Percentiles rank a stretch among this genome's conserved stretches.
Evolutionary conservation across 163 green algal species (phyloP).

Genomic region (Volvox carteri): DNA sequence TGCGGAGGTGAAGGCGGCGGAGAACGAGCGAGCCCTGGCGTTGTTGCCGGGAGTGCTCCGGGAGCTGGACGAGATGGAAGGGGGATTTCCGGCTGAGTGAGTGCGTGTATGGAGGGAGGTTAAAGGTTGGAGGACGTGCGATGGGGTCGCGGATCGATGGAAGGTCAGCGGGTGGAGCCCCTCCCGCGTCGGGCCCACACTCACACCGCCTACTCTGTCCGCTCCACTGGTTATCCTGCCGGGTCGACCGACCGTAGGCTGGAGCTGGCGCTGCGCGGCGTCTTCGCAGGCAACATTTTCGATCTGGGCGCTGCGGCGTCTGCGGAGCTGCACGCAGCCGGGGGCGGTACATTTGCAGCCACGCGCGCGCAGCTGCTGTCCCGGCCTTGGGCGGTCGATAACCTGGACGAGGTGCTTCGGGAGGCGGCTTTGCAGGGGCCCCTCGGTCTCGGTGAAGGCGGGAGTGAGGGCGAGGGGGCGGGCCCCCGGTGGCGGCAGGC

Average conservation of each 20-base stretch:
- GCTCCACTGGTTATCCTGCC: no score
- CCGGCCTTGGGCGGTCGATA: constrained; percentile 76
- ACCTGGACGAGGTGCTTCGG: constrained; percentile 67
- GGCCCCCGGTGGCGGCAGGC: constrained; percentile 65
- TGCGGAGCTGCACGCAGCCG: constrained; percentile 63
- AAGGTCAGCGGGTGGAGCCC: no score
- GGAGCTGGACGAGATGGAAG: constrained; percentile 61
- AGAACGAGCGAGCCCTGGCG: constrained; percentile 73
- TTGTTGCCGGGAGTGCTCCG: constrained; percentile 68
- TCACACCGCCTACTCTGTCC: no score
- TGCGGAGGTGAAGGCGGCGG: constrained; percentile 70
- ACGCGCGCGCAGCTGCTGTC: constrained; percentile 12
- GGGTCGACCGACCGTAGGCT: constrained; percentile 47
- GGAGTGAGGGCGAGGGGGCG: neutral
- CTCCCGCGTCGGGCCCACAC: no score
- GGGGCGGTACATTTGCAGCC: constrained; percentile 57
- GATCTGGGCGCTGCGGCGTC: constrained; percentile 82
- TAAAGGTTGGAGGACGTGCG: no score
- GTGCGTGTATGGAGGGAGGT: no score
- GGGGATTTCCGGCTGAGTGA: constrained; percentile 12
- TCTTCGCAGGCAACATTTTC: constrained; percentile 90
- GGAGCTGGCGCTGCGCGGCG: constrained; percentile 75
- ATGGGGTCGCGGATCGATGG: no score
- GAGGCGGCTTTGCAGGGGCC: neutral
- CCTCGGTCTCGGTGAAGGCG: neutral